These are phyloP conservation scores for Dendrobium catenatum DNA, from an alignment of 106 monocot genomes.

Conservation along the genomic window DNA sequence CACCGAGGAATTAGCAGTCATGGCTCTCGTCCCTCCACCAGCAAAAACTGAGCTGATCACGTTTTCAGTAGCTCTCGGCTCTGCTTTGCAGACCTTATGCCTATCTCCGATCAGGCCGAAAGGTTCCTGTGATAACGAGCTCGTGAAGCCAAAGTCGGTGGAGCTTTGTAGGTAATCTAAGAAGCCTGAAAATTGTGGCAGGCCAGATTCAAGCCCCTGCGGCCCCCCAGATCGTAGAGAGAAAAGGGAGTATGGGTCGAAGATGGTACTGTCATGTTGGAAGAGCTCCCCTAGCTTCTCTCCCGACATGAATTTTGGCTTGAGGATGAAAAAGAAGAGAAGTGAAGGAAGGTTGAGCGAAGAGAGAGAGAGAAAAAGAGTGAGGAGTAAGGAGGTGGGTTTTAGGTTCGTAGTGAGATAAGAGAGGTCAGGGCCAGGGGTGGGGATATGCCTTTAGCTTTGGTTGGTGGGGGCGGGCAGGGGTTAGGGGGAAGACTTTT, in stretches of 20 bases:
- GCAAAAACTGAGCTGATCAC: background rate
- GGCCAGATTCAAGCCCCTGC: too few relatives aligned
- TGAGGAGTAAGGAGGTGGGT: background rate
- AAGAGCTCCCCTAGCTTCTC: constrained; percentile 4
- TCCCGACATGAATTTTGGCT: constrained; percentile 1
- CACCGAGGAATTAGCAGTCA: constrained; percentile 67
- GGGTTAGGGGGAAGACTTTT: background rate
- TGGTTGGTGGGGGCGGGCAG: constrained; percentile 6
- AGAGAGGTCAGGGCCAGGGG: background rate
- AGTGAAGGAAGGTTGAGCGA: background rate
- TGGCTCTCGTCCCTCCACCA: constrained; percentile 17
- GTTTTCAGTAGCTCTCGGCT: background rate
- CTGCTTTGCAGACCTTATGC: background rate
- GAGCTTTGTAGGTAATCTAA: background rate
- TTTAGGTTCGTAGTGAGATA: background rate
- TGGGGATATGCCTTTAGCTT: background rate
- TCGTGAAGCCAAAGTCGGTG: background rate
- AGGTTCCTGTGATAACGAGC: background rate
- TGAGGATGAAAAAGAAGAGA: background rate
- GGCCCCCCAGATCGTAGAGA: background rate
- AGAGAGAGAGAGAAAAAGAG: background rate
- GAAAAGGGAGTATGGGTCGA: constrained; percentile 4
- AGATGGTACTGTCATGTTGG: background rate
- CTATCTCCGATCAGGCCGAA: background rate
- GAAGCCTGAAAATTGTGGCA: background rate